These are phyloP conservation scores for Hypoxylon crocopeplum DNA, from an alignment of 495 filamentous ascomycete genomes.

Conservation along the genomic window DNA sequence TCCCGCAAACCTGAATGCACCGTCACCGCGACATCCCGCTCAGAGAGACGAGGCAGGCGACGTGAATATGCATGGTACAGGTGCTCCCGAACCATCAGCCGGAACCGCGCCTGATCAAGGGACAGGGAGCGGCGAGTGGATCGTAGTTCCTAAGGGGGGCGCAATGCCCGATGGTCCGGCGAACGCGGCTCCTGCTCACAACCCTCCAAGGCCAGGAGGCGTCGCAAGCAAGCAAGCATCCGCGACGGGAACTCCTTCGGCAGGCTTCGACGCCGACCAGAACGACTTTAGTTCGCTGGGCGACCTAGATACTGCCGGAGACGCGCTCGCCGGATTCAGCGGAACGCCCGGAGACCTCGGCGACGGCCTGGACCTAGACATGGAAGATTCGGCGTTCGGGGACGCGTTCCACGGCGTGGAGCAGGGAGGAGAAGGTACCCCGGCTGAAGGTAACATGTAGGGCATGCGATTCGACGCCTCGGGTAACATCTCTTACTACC, in stretches of 20 bases:
- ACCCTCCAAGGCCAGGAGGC: slow-evolving; percentile 18
- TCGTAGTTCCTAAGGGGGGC: slow-evolving; percentile 59
- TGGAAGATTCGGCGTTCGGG: slow-evolving; percentile 64
- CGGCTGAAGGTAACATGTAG: slow-evolving; percentile 38
- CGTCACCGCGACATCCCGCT: slow-evolving; percentile 42
- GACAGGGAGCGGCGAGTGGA: slow-evolving; percentile 59
- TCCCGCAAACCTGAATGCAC: slow-evolving; percentile 48
- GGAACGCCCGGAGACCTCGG: slow-evolving; percentile 47
- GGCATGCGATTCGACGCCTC: not conserved
- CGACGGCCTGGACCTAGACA: slow-evolving; percentile 52
- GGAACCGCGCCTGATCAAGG: slow-evolving; percentile 48
- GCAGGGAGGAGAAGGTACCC: slow-evolving; percentile 35
- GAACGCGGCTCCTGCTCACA: slow-evolving; percentile 13
- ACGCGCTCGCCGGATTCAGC: slow-evolving; percentile 54
- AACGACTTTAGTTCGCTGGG: slow-evolving; percentile 62
- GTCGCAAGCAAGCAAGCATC: slow-evolving; percentile 46
- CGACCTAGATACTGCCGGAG: slow-evolving; percentile 59
- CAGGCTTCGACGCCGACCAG: slow-evolving; percentile 49
- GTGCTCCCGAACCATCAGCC: slow-evolving; percentile 20
- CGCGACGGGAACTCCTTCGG: slow-evolving; percentile 47
- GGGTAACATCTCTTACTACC: not conserved
- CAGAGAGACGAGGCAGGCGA: slow-evolving; percentile 35
- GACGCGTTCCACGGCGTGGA: slow-evolving; percentile 62
- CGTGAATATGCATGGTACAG: slow-evolving; percentile 47
- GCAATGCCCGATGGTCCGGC: slow-evolving; percentile 39